Conservation (phyloP, 73 alveolate genomes). For the Paramecium sonneborni region DNA sequence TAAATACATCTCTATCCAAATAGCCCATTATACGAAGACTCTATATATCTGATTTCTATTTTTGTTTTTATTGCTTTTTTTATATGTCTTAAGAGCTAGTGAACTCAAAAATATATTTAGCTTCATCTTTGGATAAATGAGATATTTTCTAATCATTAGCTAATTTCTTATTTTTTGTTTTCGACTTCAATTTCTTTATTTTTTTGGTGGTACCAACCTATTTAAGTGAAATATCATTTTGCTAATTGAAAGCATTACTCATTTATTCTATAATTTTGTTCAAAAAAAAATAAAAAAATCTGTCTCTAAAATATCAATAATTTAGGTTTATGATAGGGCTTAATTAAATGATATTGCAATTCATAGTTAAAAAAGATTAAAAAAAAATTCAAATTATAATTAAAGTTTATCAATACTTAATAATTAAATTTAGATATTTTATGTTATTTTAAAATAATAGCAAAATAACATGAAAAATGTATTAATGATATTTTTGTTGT, state of each 20-base stretch:
- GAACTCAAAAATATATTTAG: background rate
- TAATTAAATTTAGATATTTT: background rate
- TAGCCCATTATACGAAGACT: background rate
- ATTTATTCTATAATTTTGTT: background rate
- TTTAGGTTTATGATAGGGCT: background rate
- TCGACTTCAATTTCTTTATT: background rate
- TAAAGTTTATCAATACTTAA: background rate
- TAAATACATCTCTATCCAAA: background rate
- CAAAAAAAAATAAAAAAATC: background rate
- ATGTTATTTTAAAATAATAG: background rate
- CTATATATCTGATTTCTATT: background rate
- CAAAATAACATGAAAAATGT: background rate
- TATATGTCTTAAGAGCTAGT: background rate
- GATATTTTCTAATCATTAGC: background rate
- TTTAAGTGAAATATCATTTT: background rate
- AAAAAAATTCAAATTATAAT: background rate
- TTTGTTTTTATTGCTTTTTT: background rate
- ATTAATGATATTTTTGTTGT: no score
- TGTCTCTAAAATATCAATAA: background rate
- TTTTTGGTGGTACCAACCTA: background rate
- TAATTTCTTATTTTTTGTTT: background rate
- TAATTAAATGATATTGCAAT: background rate
- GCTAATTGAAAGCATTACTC: background rate
- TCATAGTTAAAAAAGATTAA: background rate
- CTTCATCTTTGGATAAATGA: background rate